Evolutionary conservation across 495 filamentous ascomycete genomes (phyloP), one percentile per base, ranked within the genome.

Genomic region (Penicillium arizonense): DNA sequence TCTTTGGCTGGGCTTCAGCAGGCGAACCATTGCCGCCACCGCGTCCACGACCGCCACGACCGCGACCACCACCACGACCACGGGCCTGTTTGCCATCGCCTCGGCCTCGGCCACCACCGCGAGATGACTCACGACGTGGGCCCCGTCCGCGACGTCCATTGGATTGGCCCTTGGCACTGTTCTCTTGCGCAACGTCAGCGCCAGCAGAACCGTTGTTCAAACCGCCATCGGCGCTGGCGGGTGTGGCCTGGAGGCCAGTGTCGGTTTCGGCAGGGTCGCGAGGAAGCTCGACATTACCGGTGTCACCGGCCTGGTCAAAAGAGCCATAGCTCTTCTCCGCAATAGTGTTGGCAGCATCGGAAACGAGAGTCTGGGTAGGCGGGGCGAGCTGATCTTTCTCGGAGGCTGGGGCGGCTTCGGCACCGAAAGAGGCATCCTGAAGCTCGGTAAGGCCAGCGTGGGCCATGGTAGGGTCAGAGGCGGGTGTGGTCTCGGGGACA

Each of bases 391-490:
- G 71, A n/a, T 70, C 68, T 12, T 68, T 48, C 16, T 73, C 65
- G 41, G 54, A 66, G 50, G 62, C 28, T 11, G 61, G 10, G 4
- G 53, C 59, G 23, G 47, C 51, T 5, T 65, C 53, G 24, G 54
- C 47, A 37, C 34, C 50, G 52, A 70, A 47, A 14, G 68, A 57
- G 38, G 71, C 41, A 47, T 77, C 71, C 42, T 85, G 74, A 32
- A 88, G 77, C 70, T 96, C 90, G 39, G 88, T 93, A 35, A 89
- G 72, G 37, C 83, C 83, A 30, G 89, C 91, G 63, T 93, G 81
- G 52, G 81, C 86, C 52, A 89, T 60, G 2, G 90, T 93, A 18
- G 87, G 89, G 62, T 97, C 91, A 34, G 87, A 83, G 32, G 73
- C 65, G 11, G 80, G 71, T 3, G 64, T 50, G 30, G 64, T 50